phyloP scores from a whole-genome alignment of 2,329 filamentous ascomycete species.

The Shiraia bambusicola region DNA sequence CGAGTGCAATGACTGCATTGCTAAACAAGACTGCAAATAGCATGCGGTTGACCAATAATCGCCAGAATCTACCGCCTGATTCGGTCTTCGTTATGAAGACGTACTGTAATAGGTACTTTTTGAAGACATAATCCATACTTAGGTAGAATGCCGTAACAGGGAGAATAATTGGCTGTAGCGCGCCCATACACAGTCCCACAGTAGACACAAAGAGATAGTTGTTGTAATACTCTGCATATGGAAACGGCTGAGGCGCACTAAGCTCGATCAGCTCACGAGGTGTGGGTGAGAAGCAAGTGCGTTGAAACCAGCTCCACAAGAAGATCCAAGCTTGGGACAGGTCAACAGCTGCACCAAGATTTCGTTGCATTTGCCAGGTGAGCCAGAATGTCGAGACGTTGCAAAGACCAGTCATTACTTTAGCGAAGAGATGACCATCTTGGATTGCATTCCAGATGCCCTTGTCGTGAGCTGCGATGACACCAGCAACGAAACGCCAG shows the following conservation, averaged over 20 bases:
- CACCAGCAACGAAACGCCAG: slow-evolving; percentile 72
- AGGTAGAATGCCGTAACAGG: slow-evolving; percentile 89
- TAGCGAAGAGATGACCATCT: slow-evolving; percentile 62
- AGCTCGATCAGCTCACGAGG: slow-evolving; percentile 90
- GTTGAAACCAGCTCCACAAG: slow-evolving; percentile 74
- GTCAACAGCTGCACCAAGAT: slow-evolving; percentile 79
- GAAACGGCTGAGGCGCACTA: slow-evolving; percentile 86
- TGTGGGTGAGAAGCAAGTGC: slow-evolving; percentile 80
- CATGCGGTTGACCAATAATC: slow-evolving; percentile 86
- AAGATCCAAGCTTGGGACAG: slow-evolving; percentile 82
- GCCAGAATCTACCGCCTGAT: slow-evolving; percentile 90
- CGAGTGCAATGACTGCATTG: slow-evolving; percentile 75
- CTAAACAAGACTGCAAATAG: slow-evolving; percentile 77
- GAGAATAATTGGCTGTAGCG: slow-evolving; percentile 83
- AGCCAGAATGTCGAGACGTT: slow-evolving; percentile 84
- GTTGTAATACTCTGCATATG: slow-evolving; percentile 96
- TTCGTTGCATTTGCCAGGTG: slow-evolving; percentile 87
- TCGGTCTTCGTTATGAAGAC: slow-evolving; percentile 96
- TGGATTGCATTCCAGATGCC: slow-evolving; percentile 67
- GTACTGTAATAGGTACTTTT: slow-evolving; percentile 84
- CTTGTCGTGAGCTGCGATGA: slow-evolving; percentile 59
- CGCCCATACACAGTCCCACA: slow-evolving; percentile 79
- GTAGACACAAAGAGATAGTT: slow-evolving; percentile 94
- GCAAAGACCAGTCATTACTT: slow-evolving; percentile 74
- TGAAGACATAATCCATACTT: slow-evolving; percentile 78